Evolutionary conservation across 257 asterid species (phyloP).

Genomic region (Nicotiana attenuata): DNA sequence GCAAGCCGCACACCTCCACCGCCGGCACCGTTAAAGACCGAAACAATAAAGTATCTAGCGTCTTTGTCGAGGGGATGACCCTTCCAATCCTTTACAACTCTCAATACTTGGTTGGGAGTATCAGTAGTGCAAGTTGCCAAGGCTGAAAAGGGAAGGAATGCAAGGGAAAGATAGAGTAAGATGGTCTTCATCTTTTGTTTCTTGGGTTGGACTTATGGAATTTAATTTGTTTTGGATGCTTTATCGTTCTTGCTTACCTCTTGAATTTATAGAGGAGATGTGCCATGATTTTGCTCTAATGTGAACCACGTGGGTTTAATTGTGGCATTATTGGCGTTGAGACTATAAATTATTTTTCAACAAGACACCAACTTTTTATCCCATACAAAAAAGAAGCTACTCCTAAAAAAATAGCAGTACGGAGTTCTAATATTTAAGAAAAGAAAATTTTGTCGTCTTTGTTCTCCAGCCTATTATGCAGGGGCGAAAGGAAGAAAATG

Average conservation of each 20-base stretch:
- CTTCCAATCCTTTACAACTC: background rate
- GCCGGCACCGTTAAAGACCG: background rate
- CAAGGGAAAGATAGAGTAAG: background rate
- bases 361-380: no score
- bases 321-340: no score
- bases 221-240: background rate
- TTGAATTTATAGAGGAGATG: background rate
- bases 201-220: no score
- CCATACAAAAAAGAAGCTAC: background rate
- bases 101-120: background rate
- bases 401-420: background rate
- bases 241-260: background rate
- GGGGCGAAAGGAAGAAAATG: no score
- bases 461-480: background rate
- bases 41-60: background rate
- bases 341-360: no score
- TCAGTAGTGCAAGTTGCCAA: background rate
- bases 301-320: background rate
- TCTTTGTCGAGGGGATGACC: background rate
- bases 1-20: background rate
- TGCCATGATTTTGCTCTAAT: background rate
- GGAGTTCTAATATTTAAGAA: background rate
- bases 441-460: background rate
- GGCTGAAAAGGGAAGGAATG: background rate
- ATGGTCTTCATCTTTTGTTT: background rate